These are phyloP conservation scores for Vairimorpha ceranae DNA, from an alignment of 371 early-diverging fungal species.

Conservation along the genomic window DNA sequence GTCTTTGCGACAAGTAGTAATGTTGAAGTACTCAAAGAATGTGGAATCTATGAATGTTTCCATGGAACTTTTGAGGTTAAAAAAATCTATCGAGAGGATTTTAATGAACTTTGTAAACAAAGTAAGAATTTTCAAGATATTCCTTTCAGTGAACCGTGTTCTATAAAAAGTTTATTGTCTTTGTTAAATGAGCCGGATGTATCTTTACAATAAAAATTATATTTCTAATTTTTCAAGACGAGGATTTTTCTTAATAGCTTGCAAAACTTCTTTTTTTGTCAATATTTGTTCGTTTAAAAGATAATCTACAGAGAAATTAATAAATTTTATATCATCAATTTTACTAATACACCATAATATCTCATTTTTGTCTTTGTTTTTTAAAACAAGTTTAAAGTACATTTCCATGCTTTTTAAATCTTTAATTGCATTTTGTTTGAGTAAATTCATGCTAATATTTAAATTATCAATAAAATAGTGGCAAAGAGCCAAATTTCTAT, in stretches of 20 bases:
- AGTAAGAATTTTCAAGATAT: slow-evolving; percentile 51
- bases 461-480: slow-evolving; percentile 32
- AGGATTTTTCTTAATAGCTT: background rate
- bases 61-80: slow-evolving; percentile 33
- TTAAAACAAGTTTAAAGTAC: slow-evolving; percentile 33
- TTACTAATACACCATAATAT: slow-evolving; percentile 14
- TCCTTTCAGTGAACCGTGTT: slow-evolving; percentile 23
- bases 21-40: slow-evolving; percentile 51
- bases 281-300: background rate
- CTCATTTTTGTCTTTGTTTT: slow-evolving; percentile 13
- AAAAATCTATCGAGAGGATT: slow-evolving; percentile 41
- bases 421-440: slow-evolving; percentile 25
- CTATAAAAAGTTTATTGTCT: slow-evolving; percentile 52
- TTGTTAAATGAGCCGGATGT: slow-evolving; percentile 43
- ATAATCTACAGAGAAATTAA: background rate
- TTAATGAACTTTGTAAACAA: slow-evolving; percentile 46
- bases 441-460: slow-evolving; percentile 18
- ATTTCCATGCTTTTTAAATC: slow-evolving; percentile 25
- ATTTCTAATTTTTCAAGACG: background rate
- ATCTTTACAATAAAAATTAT: slow-evolving; percentile 24
- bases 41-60: slow-evolving; percentile 59
- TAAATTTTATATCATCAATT: background rate
- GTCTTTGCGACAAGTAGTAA: slow-evolving; percentile 61
- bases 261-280: background rate
- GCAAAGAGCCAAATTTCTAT: slow-evolving; percentile 40